Conservation (phyloP, 345 rosid genomes). For the Pistacia integerrima region DNA sequence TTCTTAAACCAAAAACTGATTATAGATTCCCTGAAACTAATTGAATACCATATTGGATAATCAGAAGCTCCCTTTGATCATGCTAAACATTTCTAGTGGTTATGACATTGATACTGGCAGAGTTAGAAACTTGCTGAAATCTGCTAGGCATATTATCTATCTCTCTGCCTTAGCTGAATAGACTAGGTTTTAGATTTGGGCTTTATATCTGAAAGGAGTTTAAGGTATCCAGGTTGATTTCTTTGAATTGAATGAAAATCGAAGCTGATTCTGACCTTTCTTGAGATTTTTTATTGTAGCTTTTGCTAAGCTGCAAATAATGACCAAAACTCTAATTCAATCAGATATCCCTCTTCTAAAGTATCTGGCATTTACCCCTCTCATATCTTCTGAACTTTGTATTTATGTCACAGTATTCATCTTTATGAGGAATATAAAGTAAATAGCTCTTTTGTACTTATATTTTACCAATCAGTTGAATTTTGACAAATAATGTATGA, state of each 20-base stretch:
- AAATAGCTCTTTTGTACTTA: not conserved
- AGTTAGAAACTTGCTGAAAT: not conserved
- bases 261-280: not conserved
- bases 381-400: not conserved
- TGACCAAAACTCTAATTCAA: not conserved
- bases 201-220: not conserved
- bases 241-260: not conserved
- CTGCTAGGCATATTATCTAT: not conserved
- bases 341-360: not conserved
- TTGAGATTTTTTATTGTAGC: not conserved
- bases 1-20: not conserved
- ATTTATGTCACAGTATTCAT: too few species aligned
- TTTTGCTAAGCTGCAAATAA: not conserved
- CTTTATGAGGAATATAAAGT: not conserved
- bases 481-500: slow-evolving; percentile 16
- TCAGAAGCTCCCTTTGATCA: not conserved
- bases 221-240: not conserved
- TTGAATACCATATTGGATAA: too few species aligned
- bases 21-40: too few species aligned
- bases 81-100: not conserved
- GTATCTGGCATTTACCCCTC: not conserved
- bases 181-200: not conserved
- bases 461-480: not conserved
- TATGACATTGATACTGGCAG: not conserved
- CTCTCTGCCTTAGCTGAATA: not conserved